These are phyloP conservation scores for Leucogyrophana mollusca DNA, from an alignment of 768 basidiomycete species.

Conservation along the genomic window DNA sequence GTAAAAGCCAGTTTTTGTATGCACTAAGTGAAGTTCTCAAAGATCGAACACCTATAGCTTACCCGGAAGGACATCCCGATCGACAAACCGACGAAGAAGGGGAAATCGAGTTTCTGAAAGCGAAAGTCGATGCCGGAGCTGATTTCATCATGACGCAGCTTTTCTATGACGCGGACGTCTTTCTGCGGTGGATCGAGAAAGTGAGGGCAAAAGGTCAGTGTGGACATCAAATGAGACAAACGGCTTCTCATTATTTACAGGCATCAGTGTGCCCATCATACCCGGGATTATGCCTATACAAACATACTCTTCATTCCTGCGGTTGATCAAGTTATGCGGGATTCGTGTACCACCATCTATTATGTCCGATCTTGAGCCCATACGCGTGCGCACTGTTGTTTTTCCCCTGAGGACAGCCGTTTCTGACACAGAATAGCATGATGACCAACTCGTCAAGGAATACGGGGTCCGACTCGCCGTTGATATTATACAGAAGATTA, in stretches of 20 bases:
- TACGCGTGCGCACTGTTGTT: conserved; percentile 55
- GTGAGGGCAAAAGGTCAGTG: conserved; percentile 68
- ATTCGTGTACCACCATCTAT: conserved; percentile 70
- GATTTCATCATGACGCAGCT: conserved; percentile 96
- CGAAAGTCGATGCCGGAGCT: conserved; percentile 92
- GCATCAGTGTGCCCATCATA: conserved; percentile 87
- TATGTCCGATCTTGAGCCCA: conserved; percentile 64
- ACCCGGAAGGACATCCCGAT: conserved; percentile 88
- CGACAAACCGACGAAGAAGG: conserved; percentile 53
- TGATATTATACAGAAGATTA: conserved; percentile 68
- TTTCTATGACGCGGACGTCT: conserved; percentile 93
- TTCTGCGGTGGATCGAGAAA: conserved; percentile 74
- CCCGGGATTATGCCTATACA: conserved; percentile 99
- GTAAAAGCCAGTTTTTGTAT: conserved; percentile 39
- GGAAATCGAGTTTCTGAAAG: conserved; percentile 70
- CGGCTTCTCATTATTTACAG: conserved; percentile 39
- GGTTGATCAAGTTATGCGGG: conserved; percentile 87
- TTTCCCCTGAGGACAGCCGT: background rate
- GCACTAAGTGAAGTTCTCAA: no score
- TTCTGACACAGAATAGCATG: conserved; percentile 52
- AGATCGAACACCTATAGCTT: conserved; percentile 49
- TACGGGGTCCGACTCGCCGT: conserved; percentile 89
- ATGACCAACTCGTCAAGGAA: conserved; percentile 92
- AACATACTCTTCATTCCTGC: conserved; percentile 89
- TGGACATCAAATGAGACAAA: background rate